A percentile compares a stretch with the other conserved stretches of the same genome.
These are phyloP conservation scores for Salix arbutifolia DNA, from an alignment of 345 rosid species.

Conservation along the genomic window DNA sequence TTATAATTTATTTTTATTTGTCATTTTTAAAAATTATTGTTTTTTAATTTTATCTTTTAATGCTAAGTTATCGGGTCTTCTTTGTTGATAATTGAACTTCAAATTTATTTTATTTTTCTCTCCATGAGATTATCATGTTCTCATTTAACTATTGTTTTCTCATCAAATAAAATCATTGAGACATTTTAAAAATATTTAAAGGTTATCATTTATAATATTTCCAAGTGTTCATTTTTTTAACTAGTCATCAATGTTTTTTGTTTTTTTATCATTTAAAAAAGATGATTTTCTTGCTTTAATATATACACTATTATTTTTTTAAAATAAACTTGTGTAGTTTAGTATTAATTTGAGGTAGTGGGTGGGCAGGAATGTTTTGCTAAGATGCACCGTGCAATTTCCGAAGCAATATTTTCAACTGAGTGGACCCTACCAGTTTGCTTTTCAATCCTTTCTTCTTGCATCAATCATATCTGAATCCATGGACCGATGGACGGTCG, in stretches of 20 bases:
- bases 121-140: too few species aligned
- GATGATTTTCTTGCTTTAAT: too few species aligned
- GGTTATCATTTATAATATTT: background rate
- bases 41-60: too few species aligned
- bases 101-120: too few species aligned
- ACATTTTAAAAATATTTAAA: background rate
- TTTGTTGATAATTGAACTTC: background rate
- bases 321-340: background rate
- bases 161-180: too few species aligned
- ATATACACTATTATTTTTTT: too few species aligned
- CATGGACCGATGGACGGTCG: slow-evolving; percentile 11
- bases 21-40: too few species aligned
- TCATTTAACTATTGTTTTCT: too few species aligned
- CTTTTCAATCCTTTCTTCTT: background rate
- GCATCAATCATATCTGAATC: background rate
- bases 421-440: background rate
- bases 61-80: background rate
- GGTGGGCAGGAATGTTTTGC: background rate
- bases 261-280: too few species aligned
- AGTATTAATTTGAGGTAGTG: background rate
- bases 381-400: slow-evolving; percentile 7
- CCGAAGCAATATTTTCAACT: background rate
- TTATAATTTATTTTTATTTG: too few species aligned
- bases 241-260: too few species aligned
- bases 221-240: background rate